Base-by-base conservation (phyloP, 306 rosid species). In the Malus orientalis region DNA sequence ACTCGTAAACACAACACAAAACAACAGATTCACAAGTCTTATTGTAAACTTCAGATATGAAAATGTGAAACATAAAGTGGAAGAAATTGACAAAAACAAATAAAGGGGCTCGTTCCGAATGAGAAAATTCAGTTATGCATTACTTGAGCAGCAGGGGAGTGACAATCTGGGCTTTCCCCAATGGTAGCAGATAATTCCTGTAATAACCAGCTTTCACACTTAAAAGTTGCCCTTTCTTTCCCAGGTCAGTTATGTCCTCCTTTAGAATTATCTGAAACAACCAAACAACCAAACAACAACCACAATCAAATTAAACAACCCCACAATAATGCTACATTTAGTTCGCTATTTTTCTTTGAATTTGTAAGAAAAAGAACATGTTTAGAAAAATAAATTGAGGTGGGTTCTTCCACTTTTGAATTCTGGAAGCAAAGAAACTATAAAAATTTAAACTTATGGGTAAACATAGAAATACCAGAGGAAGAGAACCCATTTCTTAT, bases 71-170 rank as follows among this genome's bases (percentile, higher is more conserved):
- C 8, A n/a, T 25, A 25, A 2, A 47, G n/a, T n/a, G 9, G 27
- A 7, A 20, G 16, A 60, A 42, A 67, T 25, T 22, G 9, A 20
- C 11, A 18, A 66, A 71, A 32, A 33, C 32, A 74, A 45, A 23
- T 7, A 25, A 42, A 23, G 11, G 59, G n/a, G 36, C 32, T 54
- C 6, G 22, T 23, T 51, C 23, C 66, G 18, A 27, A 69, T 30
- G 32, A 32, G 23, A 58, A n/a, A 70, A 68, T 74, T 49, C 19
- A 49, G 16, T 49, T 54, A 73, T 42, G 77, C 81, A 84, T 88
- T 95, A 92, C 99, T 95, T 92, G 91, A 95, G 84, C 58, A 92
- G 44, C 49, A 42, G 8, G 36, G 99, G 86, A 84, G 97, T 95
- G 70, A 87, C 92, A 88, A 95, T 78, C 80, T 89, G 93, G 57